Evolutionary conservation across 108 stramenopile genomes (phyloP), one percentile per base, ranked within the genome.

Genomic region (Cylindrotheca fusiformis): DNA sequence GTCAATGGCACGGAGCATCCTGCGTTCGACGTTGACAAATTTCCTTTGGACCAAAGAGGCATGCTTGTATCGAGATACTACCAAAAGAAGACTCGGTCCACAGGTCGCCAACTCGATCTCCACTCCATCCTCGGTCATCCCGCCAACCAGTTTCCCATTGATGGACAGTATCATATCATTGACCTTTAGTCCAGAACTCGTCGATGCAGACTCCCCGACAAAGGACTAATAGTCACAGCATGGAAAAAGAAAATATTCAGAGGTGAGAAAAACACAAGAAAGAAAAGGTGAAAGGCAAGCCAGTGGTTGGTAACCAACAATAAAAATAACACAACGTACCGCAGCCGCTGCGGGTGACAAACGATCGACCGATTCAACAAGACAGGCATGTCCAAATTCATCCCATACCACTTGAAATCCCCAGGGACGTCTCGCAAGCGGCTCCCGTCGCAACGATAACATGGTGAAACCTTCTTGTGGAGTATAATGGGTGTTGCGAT

Each of bases 341-440:
- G 91, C 91, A 26, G 67, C 69, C 30, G 64, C 58, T 22, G 91
- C 91, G 4, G 91, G 86, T 30, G 81, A 79, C 54, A 73, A 63
- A 0, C 75, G 79, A 27, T 84, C 80, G 18, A 93, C 74, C 2
- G 54, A 60, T 12, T 76, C 63, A 0, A 93, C 83, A 52, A 93
- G 76, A 59, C 91, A 93, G 1, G 91, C 91, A 6, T 84, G 74
- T 2, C 91, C 91, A 68, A 88, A 86, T 52, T 87, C 86, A 67
- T 93, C 84, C 24, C 70, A 59, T 19, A 55, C 18, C 10, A 80
- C 61, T 20, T 66, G 52, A 49, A 93, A 84, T 2, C 91, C 91
- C 91, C 91, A 93, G 2, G 88, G 82, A 20, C 57, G 52, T 14
- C 50, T 48, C 5, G 56, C 78, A 33, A 71, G 32, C 24, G 67